A percentile compares a stretch with the other conserved stretches of the same genome.
Conservation (phyloP, 2,329 filamentous ascomycete genomes). For the Fusarium pseudonygamai region DNA sequence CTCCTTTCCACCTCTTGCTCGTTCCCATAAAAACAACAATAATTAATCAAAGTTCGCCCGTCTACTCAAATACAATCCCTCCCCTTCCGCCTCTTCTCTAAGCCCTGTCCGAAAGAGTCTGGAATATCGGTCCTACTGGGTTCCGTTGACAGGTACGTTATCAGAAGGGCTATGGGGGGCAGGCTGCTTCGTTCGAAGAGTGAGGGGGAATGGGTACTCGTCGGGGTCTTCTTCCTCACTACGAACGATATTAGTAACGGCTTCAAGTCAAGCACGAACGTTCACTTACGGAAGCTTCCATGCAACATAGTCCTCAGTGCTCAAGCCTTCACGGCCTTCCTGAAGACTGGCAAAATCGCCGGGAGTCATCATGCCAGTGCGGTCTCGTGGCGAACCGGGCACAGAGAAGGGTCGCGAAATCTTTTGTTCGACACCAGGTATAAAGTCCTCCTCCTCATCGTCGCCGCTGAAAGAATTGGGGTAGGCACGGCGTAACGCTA, state of each 20-base stretch:
- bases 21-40: conserved; percentile 12
- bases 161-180: conserved; percentile 37
- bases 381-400: conserved; percentile 89
- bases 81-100: conserved; percentile 3
- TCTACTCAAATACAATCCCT: conserved; percentile 22
- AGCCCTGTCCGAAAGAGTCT: background rate
- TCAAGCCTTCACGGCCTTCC: conserved; percentile 91
- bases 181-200: conserved; percentile 63
- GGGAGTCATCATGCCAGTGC: conserved; percentile 97
- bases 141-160: conserved; percentile 39
- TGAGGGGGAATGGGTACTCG: conserved; percentile 70
- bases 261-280: background rate
- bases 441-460: conserved; percentile 87
- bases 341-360: conserved; percentile 97
- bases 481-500: conserved; percentile 91
- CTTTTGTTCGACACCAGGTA: conserved; percentile 93
- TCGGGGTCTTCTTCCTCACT: conserved; percentile 94
- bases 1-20: background rate
- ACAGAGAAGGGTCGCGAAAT: conserved; percentile 94
- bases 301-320: conserved; percentile 96
- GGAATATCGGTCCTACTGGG: conserved; percentile 26
- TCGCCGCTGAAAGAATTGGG: conserved; percentile 84
- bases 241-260: conserved; percentile 27
- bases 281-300: conserved; percentile 95
- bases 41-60: conserved; percentile 31